Evolutionary conservation across 2,329 filamentous ascomycete genomes (phyloP).

Genomic region (Blastomyces emzantsi): DNA sequence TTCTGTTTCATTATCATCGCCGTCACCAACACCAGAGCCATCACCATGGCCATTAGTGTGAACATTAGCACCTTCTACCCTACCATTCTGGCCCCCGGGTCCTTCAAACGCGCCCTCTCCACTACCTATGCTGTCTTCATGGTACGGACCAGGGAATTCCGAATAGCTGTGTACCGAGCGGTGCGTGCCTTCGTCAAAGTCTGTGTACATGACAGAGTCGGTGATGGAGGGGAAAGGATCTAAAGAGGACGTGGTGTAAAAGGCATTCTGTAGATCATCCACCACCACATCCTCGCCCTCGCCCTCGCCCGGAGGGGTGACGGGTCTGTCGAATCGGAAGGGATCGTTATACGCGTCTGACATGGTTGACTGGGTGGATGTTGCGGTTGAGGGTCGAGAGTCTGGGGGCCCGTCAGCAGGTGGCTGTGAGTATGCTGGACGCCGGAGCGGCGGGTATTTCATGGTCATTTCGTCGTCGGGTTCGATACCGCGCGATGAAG

Average conservation of each 20-base stretch:
- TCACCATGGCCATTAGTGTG: not conserved
- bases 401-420: constrained; percentile 22
- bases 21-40: not conserved
- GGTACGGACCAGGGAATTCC: not conserved
- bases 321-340: constrained; percentile 34
- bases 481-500: constrained; percentile 13
- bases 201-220: constrained; percentile 40
- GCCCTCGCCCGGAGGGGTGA: constrained; percentile 19
- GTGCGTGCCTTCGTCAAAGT: constrained; percentile 30
- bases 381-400: constrained; percentile 33
- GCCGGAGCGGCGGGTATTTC: not conserved
- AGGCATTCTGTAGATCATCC: not conserved
- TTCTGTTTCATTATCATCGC: not conserved
- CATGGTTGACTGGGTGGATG: constrained; percentile 25
- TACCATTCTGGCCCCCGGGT: not conserved
- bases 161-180: not conserved
- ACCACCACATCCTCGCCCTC: not conserved
- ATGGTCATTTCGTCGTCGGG: constrained; percentile 17
- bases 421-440: not conserved
- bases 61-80: not conserved
- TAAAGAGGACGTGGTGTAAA: constrained; percentile 22
- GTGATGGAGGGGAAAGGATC: constrained; percentile 36
- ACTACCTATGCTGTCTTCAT: not conserved
- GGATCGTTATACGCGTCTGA: constrained; percentile 37
- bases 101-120: not conserved